phyloP scores from a whole-genome alignment of 2,329 filamentous ascomycete species.

The Acrocalymma vagum region DNA sequence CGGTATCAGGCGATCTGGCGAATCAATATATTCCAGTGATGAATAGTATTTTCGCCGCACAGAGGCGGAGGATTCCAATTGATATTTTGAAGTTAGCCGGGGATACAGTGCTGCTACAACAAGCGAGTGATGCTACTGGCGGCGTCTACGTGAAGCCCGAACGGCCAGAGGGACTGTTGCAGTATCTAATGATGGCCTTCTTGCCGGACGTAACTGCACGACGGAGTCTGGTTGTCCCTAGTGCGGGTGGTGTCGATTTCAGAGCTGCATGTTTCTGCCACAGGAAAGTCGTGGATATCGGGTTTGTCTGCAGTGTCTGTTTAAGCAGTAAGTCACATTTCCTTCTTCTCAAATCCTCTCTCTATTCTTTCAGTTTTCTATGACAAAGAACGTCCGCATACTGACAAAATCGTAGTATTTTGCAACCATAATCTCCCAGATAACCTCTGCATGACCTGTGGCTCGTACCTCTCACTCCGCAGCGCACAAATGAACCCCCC shows the following conservation, averaged over 20 bases:
- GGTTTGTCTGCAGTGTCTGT: slow-evolving; percentile 96
- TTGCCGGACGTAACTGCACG: slow-evolving; percentile 74
- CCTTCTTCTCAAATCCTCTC: not conserved
- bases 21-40: slow-evolving; percentile 97
- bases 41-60: slow-evolving; percentile 97
- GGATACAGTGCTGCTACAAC: slow-evolving; percentile 90
- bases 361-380: slow-evolving; percentile 15
- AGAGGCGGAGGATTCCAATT: slow-evolving; percentile 86
- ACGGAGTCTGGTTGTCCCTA: slow-evolving; percentile 76
- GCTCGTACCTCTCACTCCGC: slow-evolving; percentile 48
- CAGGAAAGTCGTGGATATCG: slow-evolving; percentile 85
- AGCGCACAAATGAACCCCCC: slow-evolving; percentile 42
- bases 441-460: slow-evolving; percentile 48
- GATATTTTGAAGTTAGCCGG: slow-evolving; percentile 89
- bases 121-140: slow-evolving; percentile 79
- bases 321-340: slow-evolving; percentile 71
- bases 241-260: slow-evolving; percentile 90
- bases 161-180: slow-evolving; percentile 70
- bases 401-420: too few species aligned
- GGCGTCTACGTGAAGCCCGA: slow-evolving; percentile 72
- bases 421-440: slow-evolving; percentile 42
- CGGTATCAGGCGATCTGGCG: slow-evolving; percentile 86
- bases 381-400: too few species aligned
- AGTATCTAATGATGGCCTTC: slow-evolving; percentile 95
- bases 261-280: slow-evolving; percentile 99